Evolutionary conservation across 2,329 filamentous ascomycete genomes (phyloP).

Genomic region (Clonostachys sp.): DNA sequence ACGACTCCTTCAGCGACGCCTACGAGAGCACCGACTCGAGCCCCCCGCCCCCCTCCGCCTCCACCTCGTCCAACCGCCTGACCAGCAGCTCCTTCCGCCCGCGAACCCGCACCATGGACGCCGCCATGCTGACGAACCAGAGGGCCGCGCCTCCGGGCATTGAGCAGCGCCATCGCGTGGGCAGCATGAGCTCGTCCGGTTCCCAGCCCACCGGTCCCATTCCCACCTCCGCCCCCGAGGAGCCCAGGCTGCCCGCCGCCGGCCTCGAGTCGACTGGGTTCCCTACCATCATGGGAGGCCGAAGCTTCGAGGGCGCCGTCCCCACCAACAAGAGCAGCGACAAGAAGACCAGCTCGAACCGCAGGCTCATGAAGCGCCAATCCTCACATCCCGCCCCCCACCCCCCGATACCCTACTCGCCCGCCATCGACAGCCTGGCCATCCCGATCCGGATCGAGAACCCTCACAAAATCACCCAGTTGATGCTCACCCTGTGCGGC

Average conservation of each 20-base stretch:
- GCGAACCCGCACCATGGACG: constrained; percentile 55
- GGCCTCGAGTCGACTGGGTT: constrained; percentile 36
- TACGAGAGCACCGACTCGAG: constrained; percentile 40
- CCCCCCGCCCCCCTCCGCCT: constrained; percentile 14
- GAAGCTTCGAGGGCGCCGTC: constrained; percentile 25
- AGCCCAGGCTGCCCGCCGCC: constrained; percentile 34
- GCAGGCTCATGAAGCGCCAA: constrained; percentile 50
- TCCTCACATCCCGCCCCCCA: constrained; percentile 56
- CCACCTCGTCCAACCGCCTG: neutral
- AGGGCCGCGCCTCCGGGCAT: constrained; percentile 24
- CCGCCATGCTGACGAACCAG: constrained; percentile 41
- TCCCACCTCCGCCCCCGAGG: constrained; percentile 37
- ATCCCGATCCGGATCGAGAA: constrained; percentile 60
- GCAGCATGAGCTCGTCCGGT: constrained; percentile 63
- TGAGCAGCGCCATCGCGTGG: constrained; percentile 59
- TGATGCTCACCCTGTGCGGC: constrained; percentile 76
- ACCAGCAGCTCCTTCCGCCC: constrained; percentile 37
- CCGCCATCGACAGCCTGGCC: constrained; percentile 56
- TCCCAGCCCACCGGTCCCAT: constrained; percentile 26
- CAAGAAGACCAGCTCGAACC: constrained; percentile 37
- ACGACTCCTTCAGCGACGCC: constrained; percentile 47
- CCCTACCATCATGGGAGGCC: constrained; percentile 26
- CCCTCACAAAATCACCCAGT: constrained; percentile 64
- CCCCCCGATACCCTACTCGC: constrained; percentile 39
- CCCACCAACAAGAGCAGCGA: constrained; percentile 25